Percentiles rank a stretch among this genome's conserved stretches.
Conservation (phyloP, 169 alveolate species). For the Plasmodium knowlesi region DNA sequence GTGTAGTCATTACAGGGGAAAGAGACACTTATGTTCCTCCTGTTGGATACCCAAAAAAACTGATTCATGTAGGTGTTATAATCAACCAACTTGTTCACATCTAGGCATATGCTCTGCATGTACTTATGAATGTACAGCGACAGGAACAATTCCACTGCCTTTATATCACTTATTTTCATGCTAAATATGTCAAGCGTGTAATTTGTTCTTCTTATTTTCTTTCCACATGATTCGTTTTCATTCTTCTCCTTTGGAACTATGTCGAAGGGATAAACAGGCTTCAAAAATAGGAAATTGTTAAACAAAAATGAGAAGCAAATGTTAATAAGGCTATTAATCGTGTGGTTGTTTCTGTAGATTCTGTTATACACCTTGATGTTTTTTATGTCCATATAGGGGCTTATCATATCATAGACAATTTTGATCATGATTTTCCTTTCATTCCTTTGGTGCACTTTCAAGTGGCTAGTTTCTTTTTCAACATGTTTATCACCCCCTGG, state of each 20-base stretch:
- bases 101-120: constrained; percentile 60
- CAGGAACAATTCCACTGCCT: constrained; percentile 52
- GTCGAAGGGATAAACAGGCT: constrained; percentile 69
- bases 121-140: constrained; percentile 60
- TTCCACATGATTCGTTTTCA: constrained; percentile 25
- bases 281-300: constrained; percentile 51
- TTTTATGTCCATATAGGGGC: constrained; percentile 45
- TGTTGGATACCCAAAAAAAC: constrained; percentile 37
- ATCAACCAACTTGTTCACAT: constrained; percentile 57
- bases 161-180: constrained; percentile 45
- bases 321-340: constrained; percentile 62
- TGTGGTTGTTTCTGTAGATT: constrained; percentile 18
- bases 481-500: neutral
- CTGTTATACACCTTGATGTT: constrained; percentile 32
- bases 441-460: neutral
- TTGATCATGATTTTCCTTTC: constrained; percentile 8
- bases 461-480: neutral
- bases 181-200: constrained; percentile 49
- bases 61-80: constrained; percentile 52
- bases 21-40: neutral
- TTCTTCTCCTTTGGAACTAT: constrained; percentile 32
- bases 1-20: constrained; percentile 4
- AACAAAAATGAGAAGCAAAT: constrained; percentile 62
- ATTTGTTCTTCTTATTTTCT: constrained; percentile 24
- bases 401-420: constrained; percentile 38